Percentiles rank a stretch among this genome's conserved stretches.
Conservation (phyloP, 768 basidiomycete species). For the Leccinum truebloodii region DNA sequence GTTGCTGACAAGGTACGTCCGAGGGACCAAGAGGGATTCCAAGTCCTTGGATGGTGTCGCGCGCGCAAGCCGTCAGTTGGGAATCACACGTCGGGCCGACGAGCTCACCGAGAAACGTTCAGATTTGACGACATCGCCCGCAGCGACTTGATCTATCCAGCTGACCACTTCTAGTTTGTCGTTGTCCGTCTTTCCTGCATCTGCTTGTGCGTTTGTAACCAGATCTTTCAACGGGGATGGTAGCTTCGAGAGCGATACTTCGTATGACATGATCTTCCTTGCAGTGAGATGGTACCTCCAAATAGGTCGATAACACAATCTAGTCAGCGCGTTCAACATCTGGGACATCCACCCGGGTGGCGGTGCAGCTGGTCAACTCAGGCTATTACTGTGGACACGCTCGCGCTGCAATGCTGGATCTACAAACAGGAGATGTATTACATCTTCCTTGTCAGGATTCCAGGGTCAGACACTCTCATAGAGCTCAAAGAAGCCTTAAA, state of each 20-base stretch:
- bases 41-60: slow-evolving; percentile 53
- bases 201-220: slow-evolving; percentile 40
- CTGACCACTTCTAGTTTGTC: slow-evolving; percentile 62
- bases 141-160: slow-evolving; percentile 70
- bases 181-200: slow-evolving; percentile 56
- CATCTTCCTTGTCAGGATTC: not conserved
- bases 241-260: slow-evolving; percentile 49
- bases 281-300: slow-evolving; percentile 13
- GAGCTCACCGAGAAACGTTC: slow-evolving; percentile 51
- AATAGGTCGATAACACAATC: slow-evolving; percentile 23
- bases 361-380: no score
- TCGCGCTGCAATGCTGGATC: no score
- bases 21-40: slow-evolving; percentile 66
- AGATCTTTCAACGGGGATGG: slow-evolving; percentile 54
- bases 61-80: slow-evolving; percentile 3
- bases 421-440: no score
- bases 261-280: slow-evolving; percentile 51
- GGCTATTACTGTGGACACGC: no score
- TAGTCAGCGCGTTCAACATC: slow-evolving; percentile 21
- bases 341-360: not conserved
- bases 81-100: not conserved
- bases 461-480: no score
- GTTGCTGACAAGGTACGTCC: slow-evolving; percentile 85
- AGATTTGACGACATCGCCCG: slow-evolving; percentile 47
- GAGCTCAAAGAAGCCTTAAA: no score